A percentile compares a stretch with the other conserved stretches of the same genome.
Evolutionary conservation across 495 filamentous ascomycete genomes (phyloP).

Genomic region (Penicillium silybi): DNA sequence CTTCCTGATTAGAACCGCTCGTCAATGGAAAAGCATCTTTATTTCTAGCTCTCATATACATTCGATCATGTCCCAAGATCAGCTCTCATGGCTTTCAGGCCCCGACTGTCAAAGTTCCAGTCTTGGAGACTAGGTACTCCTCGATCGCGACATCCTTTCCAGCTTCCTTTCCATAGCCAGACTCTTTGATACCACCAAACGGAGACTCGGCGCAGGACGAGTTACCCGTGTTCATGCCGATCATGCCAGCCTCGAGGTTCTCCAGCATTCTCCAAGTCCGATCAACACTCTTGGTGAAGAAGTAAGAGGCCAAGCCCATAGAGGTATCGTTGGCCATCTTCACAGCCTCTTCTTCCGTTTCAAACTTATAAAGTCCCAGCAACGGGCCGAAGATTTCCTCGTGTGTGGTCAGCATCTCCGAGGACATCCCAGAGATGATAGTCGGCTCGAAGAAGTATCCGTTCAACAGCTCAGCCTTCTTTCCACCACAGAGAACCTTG

Average conservation of each 20-base stretch:
- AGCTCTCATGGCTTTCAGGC: neutral
- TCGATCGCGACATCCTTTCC: constrained; percentile 58
- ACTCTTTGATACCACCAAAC: constrained; percentile 62
- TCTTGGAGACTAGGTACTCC: constrained; percentile 60
- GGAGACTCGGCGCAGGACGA: constrained; percentile 45
- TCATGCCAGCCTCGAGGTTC: constrained; percentile 29
- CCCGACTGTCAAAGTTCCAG: constrained; percentile 46
- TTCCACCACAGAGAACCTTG: constrained; percentile 8
- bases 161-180: constrained; percentile 60
- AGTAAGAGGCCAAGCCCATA: constrained; percentile 26
- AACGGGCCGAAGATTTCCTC: constrained; percentile 31
- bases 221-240: constrained; percentile 34
- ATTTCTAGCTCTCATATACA: no score
- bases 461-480: neutral
- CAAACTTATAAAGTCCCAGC: constrained; percentile 18
- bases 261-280: constrained; percentile 20
- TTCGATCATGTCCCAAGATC: no score
- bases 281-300: constrained; percentile 20
- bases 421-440: constrained; percentile 62
- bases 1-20: neutral
- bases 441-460: constrained; percentile 62
- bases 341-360: constrained; percentile 26
- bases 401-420: constrained; percentile 25
- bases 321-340: constrained; percentile 18
- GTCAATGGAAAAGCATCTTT: neutral